Evolutionary conservation across 352 stramenopile species (phyloP).

Genomic region (Phytophthora lateralis): DNA sequence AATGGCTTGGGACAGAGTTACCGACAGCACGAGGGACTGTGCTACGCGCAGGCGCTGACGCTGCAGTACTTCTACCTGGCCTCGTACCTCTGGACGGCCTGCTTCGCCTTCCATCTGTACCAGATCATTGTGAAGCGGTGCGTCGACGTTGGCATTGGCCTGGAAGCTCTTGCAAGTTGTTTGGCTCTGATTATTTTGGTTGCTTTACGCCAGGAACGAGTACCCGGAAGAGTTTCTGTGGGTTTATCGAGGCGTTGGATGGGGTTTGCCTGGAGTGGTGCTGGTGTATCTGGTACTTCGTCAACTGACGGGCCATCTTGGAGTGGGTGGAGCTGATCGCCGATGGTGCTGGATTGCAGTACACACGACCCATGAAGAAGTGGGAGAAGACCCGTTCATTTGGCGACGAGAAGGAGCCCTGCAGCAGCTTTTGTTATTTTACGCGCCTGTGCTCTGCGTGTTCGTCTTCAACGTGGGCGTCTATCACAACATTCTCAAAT

Average conservation of each 20-base stretch:
- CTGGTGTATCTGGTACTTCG: slow-evolving; percentile 64
- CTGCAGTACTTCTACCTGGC: slow-evolving; percentile 86
- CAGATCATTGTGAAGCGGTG: slow-evolving; percentile 83
- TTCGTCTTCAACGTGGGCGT: slow-evolving; percentile 73
- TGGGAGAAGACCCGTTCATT: slow-evolving; percentile 30
- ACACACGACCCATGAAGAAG: slow-evolving; percentile 33
- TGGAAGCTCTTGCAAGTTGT: not conserved
- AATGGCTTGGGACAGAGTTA: slow-evolving; percentile 56
- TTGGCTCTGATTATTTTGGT: not conserved
- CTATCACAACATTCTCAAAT: slow-evolving; percentile 67
- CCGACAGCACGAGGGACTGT: slow-evolving; percentile 49
- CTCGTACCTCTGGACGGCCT: slow-evolving; percentile 84
- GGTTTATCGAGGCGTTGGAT: slow-evolving; percentile 67
- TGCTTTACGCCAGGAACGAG: slow-evolving; percentile 52
- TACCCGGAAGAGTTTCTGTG: slow-evolving; percentile 72
- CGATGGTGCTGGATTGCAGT: slow-evolving; percentile 82
- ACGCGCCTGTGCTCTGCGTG: slow-evolving; percentile 59
- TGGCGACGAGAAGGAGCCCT: slow-evolving; percentile 57
- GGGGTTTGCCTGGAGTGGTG: slow-evolving; percentile 62
- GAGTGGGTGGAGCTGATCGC: slow-evolving; percentile 68
- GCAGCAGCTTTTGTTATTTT: slow-evolving; percentile 75
- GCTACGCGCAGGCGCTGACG: slow-evolving; percentile 69
- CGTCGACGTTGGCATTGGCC: not conserved
- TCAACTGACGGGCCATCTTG: slow-evolving; percentile 72
- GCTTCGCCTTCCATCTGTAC: slow-evolving; percentile 88